Conservation (phyloP, 768 basidiomycete genomes). For the Boletus sp. region DNA sequence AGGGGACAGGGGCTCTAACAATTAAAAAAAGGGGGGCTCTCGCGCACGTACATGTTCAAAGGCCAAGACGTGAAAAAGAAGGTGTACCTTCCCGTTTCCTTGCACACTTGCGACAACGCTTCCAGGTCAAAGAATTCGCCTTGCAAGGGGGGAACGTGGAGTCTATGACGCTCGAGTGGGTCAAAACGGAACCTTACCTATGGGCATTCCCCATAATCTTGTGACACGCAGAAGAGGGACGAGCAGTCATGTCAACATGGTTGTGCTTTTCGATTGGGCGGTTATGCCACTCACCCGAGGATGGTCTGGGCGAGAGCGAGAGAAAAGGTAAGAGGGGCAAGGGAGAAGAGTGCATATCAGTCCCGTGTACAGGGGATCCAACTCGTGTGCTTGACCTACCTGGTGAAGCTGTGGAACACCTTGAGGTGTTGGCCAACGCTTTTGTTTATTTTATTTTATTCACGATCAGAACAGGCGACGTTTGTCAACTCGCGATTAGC, state of each 20-base stretch:
- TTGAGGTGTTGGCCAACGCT: conserved; percentile 54
- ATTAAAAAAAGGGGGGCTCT: neutral
- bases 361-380: neutral
- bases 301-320: conserved; percentile 41
- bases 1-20: neutral
- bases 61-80: conserved; percentile 81
- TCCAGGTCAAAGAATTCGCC: conserved; percentile 76
- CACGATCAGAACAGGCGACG: neutral
- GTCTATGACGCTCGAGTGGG: neutral
- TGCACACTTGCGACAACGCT: conserved; percentile 52
- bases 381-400: conserved; percentile 32
- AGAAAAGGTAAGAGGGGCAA: no score
- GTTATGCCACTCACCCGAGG: conserved; percentile 44
- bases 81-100: conserved; percentile 57
- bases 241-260: neutral
- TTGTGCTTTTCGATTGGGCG: neutral
- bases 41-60: conserved; percentile 54
- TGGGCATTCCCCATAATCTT: conserved; percentile 69
- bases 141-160: conserved; percentile 14
- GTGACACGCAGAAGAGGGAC: neutral
- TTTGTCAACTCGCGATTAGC: neutral
- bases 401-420: conserved; percentile 51
- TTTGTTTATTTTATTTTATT: neutral
- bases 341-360: neutral
- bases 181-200: conserved; percentile 40